phyloP scores from a whole-genome alignment of 2,329 filamentous ascomycete species.

The Fusarium praegraminearum region DNA sequence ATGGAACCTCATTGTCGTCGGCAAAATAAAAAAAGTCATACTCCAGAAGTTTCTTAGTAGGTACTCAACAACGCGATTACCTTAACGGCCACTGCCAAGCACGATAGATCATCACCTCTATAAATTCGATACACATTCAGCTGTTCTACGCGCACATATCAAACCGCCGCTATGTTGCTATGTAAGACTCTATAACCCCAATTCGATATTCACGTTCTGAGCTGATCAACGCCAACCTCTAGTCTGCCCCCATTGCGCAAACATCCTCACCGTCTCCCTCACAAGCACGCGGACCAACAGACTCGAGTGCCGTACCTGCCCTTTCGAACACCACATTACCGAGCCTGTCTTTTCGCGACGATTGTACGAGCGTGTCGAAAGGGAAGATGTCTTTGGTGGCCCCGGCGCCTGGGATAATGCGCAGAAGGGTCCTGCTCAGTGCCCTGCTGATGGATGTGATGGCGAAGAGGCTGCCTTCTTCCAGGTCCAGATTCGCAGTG shows the following conservation, averaged over 20 bases:
- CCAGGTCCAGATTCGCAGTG: conserved; percentile 96
- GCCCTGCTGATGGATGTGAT: conserved; percentile 82
- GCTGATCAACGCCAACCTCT: conserved; percentile 24
- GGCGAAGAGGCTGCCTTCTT: conserved; percentile 91
- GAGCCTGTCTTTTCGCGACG: conserved; percentile 84
- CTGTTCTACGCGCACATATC: neutral
- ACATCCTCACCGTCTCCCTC: conserved; percentile 80
- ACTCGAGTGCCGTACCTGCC: conserved; percentile 95
- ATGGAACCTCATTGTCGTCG: neutral
- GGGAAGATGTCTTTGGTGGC: conserved; percentile 90
- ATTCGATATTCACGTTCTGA: conserved; percentile 17
- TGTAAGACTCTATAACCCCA: conserved; percentile 60
- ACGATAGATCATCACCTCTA: neutral
- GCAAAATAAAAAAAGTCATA: conserved; percentile 16
- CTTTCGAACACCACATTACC: conserved; percentile 87
- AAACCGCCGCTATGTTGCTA: conserved; percentile 68
- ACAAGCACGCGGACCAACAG: conserved; percentile 75
- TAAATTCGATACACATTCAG: neutral
- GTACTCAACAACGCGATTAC: neutral
- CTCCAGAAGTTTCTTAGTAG: conserved; percentile 8
- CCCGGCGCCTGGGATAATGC: conserved; percentile 91
- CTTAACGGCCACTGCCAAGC: conserved; percentile 1
- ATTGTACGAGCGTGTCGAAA: conserved; percentile 86
- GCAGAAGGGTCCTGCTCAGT: conserved; percentile 85
- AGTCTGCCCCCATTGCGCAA: conserved; percentile 88